Percentiles rank a stretch among this genome's conserved stretches.
Evolutionary conservation across 495 filamentous ascomycete genomes (phyloP).

Genomic region (Sabuloglossum arenarium): DNA sequence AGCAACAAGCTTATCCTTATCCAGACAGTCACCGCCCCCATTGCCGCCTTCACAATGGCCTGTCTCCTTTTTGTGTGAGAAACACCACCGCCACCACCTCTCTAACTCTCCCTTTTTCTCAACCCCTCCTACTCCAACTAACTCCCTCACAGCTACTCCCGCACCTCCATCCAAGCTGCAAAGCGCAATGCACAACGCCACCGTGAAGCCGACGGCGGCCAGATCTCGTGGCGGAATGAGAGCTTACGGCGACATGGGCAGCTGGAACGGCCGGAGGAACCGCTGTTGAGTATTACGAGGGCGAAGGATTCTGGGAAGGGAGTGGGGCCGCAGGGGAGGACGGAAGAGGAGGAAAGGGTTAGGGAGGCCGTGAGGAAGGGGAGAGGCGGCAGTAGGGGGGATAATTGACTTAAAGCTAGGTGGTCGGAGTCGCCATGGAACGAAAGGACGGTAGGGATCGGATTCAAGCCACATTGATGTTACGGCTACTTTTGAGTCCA

Average conservation of each 20-base stretch:
- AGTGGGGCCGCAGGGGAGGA: neutral
- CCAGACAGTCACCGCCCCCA: constrained; percentile 17
- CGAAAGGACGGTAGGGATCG: neutral
- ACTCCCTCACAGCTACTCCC: constrained; percentile 15
- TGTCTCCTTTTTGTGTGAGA: constrained; percentile 21
- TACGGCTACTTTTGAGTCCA: too few species aligned
- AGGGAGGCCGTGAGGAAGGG: neutral
- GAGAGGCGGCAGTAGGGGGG: too few species aligned
- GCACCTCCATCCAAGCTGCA: constrained; percentile 27
- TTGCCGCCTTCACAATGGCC: constrained; percentile 30
- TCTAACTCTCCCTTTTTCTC: neutral
- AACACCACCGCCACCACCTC: neutral
- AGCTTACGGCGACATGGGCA: constrained; percentile 21
- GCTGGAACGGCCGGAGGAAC: constrained; percentile 16
- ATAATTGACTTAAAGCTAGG: too few species aligned
- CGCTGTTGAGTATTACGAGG: neutral
- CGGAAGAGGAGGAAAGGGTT: neutral
- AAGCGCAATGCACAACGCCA: constrained; percentile 15
- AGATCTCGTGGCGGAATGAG: constrained; percentile 26
- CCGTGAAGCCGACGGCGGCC: constrained; percentile 24
- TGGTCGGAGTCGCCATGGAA: too few species aligned
- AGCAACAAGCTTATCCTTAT: neutral
- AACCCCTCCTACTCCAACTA: neutral
- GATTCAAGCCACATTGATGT: too few species aligned
- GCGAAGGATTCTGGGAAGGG: neutral